phyloP scores from a whole-genome alignment of 2,329 filamentous ascomycete species.

The Ophiostoma himal-ulmi region DNA sequence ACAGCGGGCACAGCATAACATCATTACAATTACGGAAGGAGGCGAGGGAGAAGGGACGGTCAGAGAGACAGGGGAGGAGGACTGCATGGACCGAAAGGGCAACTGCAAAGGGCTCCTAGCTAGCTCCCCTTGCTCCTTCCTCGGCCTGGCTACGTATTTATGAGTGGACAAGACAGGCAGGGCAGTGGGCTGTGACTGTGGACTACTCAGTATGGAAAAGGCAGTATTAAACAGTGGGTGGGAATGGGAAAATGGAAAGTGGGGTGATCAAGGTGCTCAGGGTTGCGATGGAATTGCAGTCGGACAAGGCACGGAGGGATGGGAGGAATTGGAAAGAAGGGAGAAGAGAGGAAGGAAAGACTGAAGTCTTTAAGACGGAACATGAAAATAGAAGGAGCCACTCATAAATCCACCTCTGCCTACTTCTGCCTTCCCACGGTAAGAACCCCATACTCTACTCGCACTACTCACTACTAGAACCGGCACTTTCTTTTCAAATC shows the following conservation, averaged over 20 bases:
- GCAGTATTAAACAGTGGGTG: neutral
- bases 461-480: neutral
- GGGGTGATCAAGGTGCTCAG: neutral
- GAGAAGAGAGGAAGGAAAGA: neutral
- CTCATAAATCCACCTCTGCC: no score
- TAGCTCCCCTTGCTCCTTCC: neutral
- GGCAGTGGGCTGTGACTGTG: no score
- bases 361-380: neutral
- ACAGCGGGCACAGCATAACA: neutral
- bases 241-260: neutral
- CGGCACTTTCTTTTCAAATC: neutral
- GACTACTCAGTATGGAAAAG: no score
- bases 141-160: neutral
- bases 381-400: neutral
- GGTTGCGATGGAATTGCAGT: neutral
- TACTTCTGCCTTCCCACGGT: neutral
- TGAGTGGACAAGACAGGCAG: neutral
- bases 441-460: slow-evolving; percentile 14
- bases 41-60: neutral
- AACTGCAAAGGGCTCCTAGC: slow-evolving; percentile 12
- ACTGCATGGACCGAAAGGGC: slow-evolving; percentile 10
- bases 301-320: neutral
- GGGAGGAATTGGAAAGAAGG: neutral
- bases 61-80: neutral
- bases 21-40: neutral